Percentiles rank a stretch among this genome's conserved stretches.
These are phyloP conservation scores for Aspergillus uvarum DNA, from an alignment of 2,329 filamentous ascomycete species.

Conservation along the genomic window DNA sequence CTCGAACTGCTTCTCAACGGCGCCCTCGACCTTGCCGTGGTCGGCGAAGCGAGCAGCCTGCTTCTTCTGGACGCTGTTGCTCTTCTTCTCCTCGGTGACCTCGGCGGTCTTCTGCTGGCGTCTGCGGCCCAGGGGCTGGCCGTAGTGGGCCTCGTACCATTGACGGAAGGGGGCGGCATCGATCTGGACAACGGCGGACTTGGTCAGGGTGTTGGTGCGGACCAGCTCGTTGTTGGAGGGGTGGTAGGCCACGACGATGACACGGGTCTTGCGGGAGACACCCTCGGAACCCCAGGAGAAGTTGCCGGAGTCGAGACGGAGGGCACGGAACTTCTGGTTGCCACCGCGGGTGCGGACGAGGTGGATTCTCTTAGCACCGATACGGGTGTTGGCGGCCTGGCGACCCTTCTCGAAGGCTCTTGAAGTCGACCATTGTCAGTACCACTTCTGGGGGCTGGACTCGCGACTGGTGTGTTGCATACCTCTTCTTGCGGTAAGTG, in stretches of 20 bases:
- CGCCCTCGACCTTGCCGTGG: constrained; percentile 85
- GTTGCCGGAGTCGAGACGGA: constrained; percentile 98
- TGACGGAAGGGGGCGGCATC: constrained; percentile 98
- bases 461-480: constrained; percentile 37
- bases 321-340: constrained; percentile 99
- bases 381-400: constrained; percentile 99
- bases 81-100: constrained; percentile 75
- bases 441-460: constrained; percentile 27
- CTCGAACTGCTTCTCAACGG: constrained; percentile 98
- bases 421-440: constrained; percentile 53
- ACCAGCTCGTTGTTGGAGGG: constrained; percentile 99
- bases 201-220: constrained; percentile 99
- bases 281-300: constrained; percentile 99
- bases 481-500: constrained; percentile 72
- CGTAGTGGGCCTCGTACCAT: constrained; percentile 99
- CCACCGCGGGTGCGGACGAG: constrained; percentile 95
- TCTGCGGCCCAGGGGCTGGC: constrained; percentile 80
- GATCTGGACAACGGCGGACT: constrained; percentile 96
- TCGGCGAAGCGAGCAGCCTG: constrained; percentile 81
- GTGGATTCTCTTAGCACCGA: constrained; percentile 94
- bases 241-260: constrained; percentile 98
- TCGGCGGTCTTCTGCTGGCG: constrained; percentile 73
- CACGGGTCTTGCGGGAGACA: constrained; percentile 96
- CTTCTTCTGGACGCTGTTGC: constrained; percentile 94
- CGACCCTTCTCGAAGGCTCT: constrained; percentile 99